Conservation (phyloP, 2,329 filamentous ascomycete genomes). For the Passalora sequoiae region DNA sequence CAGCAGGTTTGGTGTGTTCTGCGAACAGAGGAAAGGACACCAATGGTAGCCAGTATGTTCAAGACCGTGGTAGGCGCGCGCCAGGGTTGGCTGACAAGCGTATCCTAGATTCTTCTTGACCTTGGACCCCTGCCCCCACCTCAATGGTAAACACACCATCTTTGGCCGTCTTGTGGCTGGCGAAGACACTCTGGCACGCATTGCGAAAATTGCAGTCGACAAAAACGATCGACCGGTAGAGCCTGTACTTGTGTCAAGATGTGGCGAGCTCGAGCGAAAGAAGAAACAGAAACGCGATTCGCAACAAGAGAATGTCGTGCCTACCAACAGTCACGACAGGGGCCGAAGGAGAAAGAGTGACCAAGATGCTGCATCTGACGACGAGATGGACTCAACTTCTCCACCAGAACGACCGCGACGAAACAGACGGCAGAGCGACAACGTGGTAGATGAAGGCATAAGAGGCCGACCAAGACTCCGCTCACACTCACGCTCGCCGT, state of each 20-base stretch:
- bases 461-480: conserved; percentile 33
- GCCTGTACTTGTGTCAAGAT: conserved; percentile 35
- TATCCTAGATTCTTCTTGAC: conserved; percentile 40
- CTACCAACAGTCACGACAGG: conserved; percentile 19
- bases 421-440: conserved; percentile 33
- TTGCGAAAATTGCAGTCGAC: conserved; percentile 37
- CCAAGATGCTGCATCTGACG: conserved; percentile 17
- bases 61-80: not conserved
- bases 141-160: conserved; percentile 41
- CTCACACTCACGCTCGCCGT: conserved; percentile 27
- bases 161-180: conserved; percentile 38
- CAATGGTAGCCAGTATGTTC: conserved; percentile 38
- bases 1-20: conserved; percentile 38
- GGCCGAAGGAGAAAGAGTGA: conserved; percentile 29
- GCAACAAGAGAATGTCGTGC: conserved; percentile 9
- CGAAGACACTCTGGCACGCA: conserved; percentile 32
- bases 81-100: conserved; percentile 10
- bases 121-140: conserved; percentile 35
- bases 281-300: conserved; percentile 25
- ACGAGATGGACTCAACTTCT: conserved; percentile 27
- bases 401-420: conserved; percentile 24
- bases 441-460: conserved; percentile 34
- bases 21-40: conserved; percentile 39
- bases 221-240: conserved; percentile 34
- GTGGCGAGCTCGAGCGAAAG: conserved; percentile 38